Evolutionary conservation across 257 asterid genomes (phyloP).

Genomic region (Perilla frutescens): DNA sequence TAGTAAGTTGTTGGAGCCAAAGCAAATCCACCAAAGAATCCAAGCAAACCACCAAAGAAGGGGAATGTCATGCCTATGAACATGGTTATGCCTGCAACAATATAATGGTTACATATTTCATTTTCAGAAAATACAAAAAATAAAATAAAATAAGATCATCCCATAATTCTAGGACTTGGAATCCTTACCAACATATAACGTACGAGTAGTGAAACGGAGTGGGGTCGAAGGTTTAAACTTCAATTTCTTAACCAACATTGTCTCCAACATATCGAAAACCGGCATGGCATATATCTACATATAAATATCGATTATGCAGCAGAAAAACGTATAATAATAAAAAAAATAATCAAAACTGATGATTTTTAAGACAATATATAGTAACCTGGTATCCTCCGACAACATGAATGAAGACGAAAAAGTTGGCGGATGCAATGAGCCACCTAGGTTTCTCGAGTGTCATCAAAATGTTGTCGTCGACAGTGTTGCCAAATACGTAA

Average conservation of each 20-base stretch:
- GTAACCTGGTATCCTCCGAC: slow-evolving; percentile 71
- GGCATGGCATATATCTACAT: slow-evolving; percentile 61
- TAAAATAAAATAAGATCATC: background rate
- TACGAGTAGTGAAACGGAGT: slow-evolving; percentile 58
- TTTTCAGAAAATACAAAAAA: background rate
- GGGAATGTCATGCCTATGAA: slow-evolving; percentile 72
- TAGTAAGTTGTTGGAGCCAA: slow-evolving; percentile 79
- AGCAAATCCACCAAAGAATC: slow-evolving; percentile 91
- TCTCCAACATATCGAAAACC: slow-evolving; percentile 67
- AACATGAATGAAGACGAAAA: slow-evolving; percentile 66
- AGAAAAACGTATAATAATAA: background rate
- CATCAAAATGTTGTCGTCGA: slow-evolving; percentile 57
- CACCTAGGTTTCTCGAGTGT: slow-evolving; percentile 54
- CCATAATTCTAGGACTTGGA: too few relatives aligned
- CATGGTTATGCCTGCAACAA: slow-evolving; percentile 59
- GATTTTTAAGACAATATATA: background rate
- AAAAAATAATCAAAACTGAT: background rate
- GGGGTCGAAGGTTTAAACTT: slow-evolving; percentile 48
- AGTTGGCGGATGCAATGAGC: slow-evolving; percentile 64
- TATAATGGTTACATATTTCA: background rate
- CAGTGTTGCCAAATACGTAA: slow-evolving; percentile 52
- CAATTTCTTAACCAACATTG: slow-evolving; percentile 49
- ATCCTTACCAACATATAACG: slow-evolving; percentile 51
- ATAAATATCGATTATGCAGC: too few relatives aligned
- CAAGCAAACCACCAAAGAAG: slow-evolving; percentile 83